Conservation (phyloP, 164 flowering plant species). For the Vitis vinifera region DNA sequence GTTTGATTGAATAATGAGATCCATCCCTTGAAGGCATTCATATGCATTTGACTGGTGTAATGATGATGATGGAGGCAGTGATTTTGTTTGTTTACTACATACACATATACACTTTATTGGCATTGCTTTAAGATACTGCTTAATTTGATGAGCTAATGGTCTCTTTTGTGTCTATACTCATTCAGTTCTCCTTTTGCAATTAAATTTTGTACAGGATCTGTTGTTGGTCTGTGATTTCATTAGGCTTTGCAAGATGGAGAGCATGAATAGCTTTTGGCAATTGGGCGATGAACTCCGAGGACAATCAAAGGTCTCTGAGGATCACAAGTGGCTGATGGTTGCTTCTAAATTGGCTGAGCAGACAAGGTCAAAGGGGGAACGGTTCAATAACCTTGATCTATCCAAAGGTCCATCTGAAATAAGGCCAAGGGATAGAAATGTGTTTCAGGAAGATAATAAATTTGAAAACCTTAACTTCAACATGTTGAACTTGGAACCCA, state of each 20-base stretch:
- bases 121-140: too few relatives aligned
- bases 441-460: constrained; percentile 77
- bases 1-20: too few relatives aligned
- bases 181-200: neutral
- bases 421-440: constrained; percentile 55
- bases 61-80: too few relatives aligned
- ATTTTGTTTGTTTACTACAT: too few relatives aligned
- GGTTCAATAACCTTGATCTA: constrained; percentile 81
- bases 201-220: neutral
- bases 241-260: constrained; percentile 58
- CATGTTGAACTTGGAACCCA: constrained; percentile 66
- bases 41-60: too few relatives aligned
- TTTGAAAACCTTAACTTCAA: constrained; percentile 67
- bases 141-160: too few relatives aligned
- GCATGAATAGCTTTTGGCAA: constrained; percentile 80
- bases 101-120: too few relatives aligned
- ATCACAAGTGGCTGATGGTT: constrained; percentile 77
- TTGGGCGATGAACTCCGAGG: constrained; percentile 92
- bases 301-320: constrained; percentile 76
- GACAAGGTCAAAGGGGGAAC: constrained; percentile 73
- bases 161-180: neutral
- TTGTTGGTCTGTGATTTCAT: neutral
- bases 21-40: too few relatives aligned
- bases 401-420: constrained; percentile 53
- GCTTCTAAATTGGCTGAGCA: constrained; percentile 91